phyloP scores from a whole-genome alignment of 2,329 filamentous ascomycete genomes.

The Penicillium sp. region DNA sequence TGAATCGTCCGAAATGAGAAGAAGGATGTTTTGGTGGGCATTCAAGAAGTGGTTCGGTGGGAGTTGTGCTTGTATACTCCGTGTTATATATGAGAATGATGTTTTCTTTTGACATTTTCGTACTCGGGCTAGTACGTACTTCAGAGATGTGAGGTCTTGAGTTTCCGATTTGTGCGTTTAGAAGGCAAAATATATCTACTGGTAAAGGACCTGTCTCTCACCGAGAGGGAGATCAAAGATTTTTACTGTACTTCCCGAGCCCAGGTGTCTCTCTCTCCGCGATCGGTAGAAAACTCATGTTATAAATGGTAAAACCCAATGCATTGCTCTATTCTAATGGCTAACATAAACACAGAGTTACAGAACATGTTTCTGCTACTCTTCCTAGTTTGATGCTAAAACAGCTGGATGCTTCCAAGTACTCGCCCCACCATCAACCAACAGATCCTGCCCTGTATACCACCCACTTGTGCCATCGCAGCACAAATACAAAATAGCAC shows the following conservation, averaged over 20 bases:
- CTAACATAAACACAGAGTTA: background rate
- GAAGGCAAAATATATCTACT: background rate
- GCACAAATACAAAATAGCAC: constrained; percentile 20
- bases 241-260: background rate
- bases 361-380: background rate
- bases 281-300: background rate
- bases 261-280: background rate
- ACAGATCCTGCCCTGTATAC: constrained; percentile 24
- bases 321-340: background rate
- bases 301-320: background rate
- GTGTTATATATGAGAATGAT: background rate
- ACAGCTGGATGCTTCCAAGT: constrained; percentile 25
- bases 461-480: constrained; percentile 17
- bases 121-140: background rate
- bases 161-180: background rate
- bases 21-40: background rate
- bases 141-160: background rate
- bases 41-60: background rate
- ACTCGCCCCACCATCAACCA: constrained; percentile 25
- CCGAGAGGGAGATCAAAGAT: background rate
- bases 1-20: background rate
- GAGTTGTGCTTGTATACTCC: background rate
- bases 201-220: background rate
- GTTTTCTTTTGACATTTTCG: background rate
- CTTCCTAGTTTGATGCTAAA: constrained; percentile 3